Percentiles rank a stretch among this genome's conserved stretches.
These are phyloP conservation scores for Dillenia turbinata DNA, from an alignment of 164 flowering plant genomes.

Conservation along the genomic window DNA sequence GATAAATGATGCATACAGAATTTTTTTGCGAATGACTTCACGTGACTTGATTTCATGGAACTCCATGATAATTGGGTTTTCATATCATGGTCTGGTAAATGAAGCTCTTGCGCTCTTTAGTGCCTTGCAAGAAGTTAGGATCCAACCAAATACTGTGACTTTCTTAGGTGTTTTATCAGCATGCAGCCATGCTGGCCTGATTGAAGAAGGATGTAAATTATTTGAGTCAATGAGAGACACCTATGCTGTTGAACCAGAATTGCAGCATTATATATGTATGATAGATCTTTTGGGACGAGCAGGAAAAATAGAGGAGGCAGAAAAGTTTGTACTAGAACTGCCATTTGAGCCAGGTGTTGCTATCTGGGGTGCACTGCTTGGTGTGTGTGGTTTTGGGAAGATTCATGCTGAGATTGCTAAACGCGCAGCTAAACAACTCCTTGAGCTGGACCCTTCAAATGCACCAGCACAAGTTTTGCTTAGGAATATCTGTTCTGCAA, in stretches of 20 bases:
- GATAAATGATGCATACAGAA: slow-evolving; percentile 25
- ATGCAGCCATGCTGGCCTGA: slow-evolving; percentile 39
- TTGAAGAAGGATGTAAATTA: slow-evolving; percentile 25
- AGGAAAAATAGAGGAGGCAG: slow-evolving; percentile 41
- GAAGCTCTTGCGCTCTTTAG: slow-evolving; percentile 31
- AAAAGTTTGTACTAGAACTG: slow-evolving; percentile 28
- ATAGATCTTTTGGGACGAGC: slow-evolving; percentile 47
- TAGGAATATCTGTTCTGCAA: slow-evolving; percentile 42
- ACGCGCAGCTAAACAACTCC: slow-evolving; percentile 31
- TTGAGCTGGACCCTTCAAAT: slow-evolving; percentile 48
- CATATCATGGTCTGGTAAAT: slow-evolving; percentile 35
- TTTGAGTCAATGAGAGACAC: slow-evolving; percentile 30
- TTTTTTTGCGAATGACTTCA: slow-evolving; percentile 32
- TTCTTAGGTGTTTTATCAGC: slow-evolving; percentile 43
- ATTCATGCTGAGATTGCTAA: slow-evolving; percentile 23
- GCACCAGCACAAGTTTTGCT: slow-evolving; percentile 49
- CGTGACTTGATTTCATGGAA: slow-evolving; percentile 64
- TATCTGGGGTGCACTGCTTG: slow-evolving; percentile 57
- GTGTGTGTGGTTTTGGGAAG: slow-evolving; percentile 34
- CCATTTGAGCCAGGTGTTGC: slow-evolving; percentile 35
- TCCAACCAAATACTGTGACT: slow-evolving; percentile 35
- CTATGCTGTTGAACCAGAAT: slow-evolving; percentile 23
- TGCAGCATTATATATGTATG: slow-evolving; percentile 38
- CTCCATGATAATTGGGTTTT: slow-evolving; percentile 50
- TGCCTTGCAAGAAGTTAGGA: slow-evolving; percentile 29